phyloP scores from a whole-genome alignment of 2,329 filamentous ascomycete species.

The Leptographium procerum region DNA sequence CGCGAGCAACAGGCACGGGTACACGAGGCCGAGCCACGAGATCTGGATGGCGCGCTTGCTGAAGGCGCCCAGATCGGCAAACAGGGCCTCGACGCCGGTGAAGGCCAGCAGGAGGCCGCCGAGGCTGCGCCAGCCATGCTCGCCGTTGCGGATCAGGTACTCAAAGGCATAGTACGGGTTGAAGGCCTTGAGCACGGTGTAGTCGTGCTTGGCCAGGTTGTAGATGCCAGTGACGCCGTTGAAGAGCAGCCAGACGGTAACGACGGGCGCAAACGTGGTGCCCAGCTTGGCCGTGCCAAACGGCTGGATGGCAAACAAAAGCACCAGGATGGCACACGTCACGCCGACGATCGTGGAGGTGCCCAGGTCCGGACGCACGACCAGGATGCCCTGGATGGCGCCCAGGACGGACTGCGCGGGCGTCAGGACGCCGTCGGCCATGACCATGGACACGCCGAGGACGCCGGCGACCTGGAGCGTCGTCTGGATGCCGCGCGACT shows the following conservation, averaged over 20 bases:
- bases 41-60: constrained; percentile 58
- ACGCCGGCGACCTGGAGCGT: constrained; percentile 52
- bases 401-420: constrained; percentile 61
- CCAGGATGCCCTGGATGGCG: constrained; percentile 52
- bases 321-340: constrained; percentile 51
- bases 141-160: constrained; percentile 48
- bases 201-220: constrained; percentile 40
- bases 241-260: constrained; percentile 55
- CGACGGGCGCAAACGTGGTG: constrained; percentile 50
- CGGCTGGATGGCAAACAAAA: constrained; percentile 54
- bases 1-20: constrained; percentile 53
- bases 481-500: constrained; percentile 36
- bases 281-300: constrained; percentile 52
- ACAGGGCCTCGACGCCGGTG: constrained; percentile 68
- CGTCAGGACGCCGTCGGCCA: constrained; percentile 51
- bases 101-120: constrained; percentile 66
- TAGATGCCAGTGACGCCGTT: constrained; percentile 55
- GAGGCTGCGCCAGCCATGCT: constrained; percentile 51
- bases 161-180: constrained; percentile 47
- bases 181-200: constrained; percentile 44
- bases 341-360: constrained; percentile 49
- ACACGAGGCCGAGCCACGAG: constrained; percentile 57
- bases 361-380: constrained; percentile 44
- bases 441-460: constrained; percentile 56
- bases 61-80: constrained; percentile 69